phyloP scores from a whole-genome alignment of 768 basidiomycete species.

The Podaxis sp. region DNA sequence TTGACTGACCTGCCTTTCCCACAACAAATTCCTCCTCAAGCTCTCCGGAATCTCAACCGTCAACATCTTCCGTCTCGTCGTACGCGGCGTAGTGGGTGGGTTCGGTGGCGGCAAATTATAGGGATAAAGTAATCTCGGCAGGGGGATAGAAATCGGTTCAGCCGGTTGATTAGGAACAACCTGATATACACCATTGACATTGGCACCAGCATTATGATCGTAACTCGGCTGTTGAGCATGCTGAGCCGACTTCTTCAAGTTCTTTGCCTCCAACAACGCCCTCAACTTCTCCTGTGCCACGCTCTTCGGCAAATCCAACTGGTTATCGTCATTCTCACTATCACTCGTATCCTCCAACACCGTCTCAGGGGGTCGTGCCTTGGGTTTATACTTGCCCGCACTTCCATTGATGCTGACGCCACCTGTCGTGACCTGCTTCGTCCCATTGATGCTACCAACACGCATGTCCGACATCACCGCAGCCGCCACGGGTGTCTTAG shows the following conservation, averaged over 20 bases:
- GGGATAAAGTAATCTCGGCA: slow-evolving; percentile 41
- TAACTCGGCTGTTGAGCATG: slow-evolving; percentile 10
- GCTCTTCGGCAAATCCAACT: slow-evolving; percentile 57
- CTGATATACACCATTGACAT: slow-evolving; percentile 9
- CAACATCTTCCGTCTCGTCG: slow-evolving; percentile 81
- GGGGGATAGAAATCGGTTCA: slow-evolving; percentile 48
- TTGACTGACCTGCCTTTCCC: slow-evolving; percentile 69
- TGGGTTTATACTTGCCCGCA: slow-evolving; percentile 44
- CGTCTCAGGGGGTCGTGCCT: slow-evolving; percentile 57
- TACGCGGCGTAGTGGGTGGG: slow-evolving; percentile 76
- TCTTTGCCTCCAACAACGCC: slow-evolving; percentile 44
- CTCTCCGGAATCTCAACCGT: slow-evolving; percentile 83
- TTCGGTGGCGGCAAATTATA: slow-evolving; percentile 68
- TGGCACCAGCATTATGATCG: slow-evolving; percentile 14
- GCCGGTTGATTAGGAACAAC: slow-evolving; percentile 13
- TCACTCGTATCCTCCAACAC: slow-evolving; percentile 60
- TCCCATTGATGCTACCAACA: slow-evolving; percentile 8
- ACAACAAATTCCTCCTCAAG: slow-evolving; percentile 72
- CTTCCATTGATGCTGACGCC: background rate
- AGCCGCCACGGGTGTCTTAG: slow-evolving; percentile 8
- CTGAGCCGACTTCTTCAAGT: slow-evolving; percentile 28
- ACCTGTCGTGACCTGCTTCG: slow-evolving; percentile 2
- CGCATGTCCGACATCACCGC: slow-evolving; percentile 10
- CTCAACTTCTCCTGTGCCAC: slow-evolving; percentile 66
- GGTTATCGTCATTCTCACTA: slow-evolving; percentile 39